Evolutionary conservation across 2,329 filamentous ascomycete species (phyloP), one percentile per base, ranked within the genome.

Genomic region (Pezizomycotina sp.): DNA sequence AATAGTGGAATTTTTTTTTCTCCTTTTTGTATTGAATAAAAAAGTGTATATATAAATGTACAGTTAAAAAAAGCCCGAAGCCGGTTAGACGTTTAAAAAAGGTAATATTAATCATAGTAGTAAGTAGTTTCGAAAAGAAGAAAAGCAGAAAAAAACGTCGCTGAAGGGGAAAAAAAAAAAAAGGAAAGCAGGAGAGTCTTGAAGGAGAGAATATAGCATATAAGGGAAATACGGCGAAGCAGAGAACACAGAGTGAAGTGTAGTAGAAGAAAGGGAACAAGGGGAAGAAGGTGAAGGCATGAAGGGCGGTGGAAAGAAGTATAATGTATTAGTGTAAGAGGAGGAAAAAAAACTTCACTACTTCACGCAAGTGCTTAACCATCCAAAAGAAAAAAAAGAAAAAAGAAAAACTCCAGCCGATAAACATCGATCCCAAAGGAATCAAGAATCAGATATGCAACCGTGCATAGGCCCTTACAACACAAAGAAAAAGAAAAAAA

Each of bases 351-450:
- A 19, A 29, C 38, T 26, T 43, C 40, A 44, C 38, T 38, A 42
- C 31, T 38, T 34, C 41, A 30, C 32, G 18, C 18, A 28, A 24
- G 23, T 15, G 32, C 26, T 31, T 44, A 28, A 44, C 38, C 42
- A 37, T 21, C 33, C 33, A 19, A 42, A 27, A 31, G 42, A 38
- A 33, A 44, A 16, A 44, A 44, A 32, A 25, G 38, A 14, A 29
- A 32, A 16, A 42, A 31, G 34, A 38, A 16, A 34, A 42, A 27
- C 16, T 31, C 26, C 23, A 27, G 28, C 41, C 32, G 28, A 27
- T n/a, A n/a, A n/a, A n/a, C n/a, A n/a, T n/a, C n/a, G n/a, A n/a
- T n/a, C n/a, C n/a, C n/a, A n/a, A n/a, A n/a, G n/a, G n/a, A n/a
- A n/a, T n/a, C n/a, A n/a, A n/a, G n/a, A n/a, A n/a, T n/a, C n/a